Evolutionary conservation across 305 asterid species (phyloP), one percentile per base, ranked within the genome.

Genomic region (Fraxinus dipetala): DNA sequence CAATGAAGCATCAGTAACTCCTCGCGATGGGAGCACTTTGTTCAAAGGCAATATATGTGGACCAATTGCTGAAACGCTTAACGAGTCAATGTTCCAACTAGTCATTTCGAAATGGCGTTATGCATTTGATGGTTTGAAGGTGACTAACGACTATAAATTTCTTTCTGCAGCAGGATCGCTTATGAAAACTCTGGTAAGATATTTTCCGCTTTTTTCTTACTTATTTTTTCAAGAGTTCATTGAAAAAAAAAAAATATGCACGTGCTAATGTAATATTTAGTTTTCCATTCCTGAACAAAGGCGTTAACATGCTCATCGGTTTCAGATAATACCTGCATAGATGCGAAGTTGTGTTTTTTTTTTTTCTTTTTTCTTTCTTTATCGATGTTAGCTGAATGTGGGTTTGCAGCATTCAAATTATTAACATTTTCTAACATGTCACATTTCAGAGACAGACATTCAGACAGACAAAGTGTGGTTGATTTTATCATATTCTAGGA

Each of bases 131-230:
- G 85, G 89, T 76, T 75, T 96, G 86, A 96, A 94, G 90, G 97
- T 92, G 88, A 92, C 95, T 80, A 91, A 89, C 56, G 95, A 96
- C 89, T 89, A 89, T 69, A 92, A 90, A 85, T 88, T 91, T 89
- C 94, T 96, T 83, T 93, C 98, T 81, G 97, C 96, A 38, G 95
- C 98, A 56, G 98, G 98, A 86, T 96, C 97, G 76, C 93, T 94
- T 70, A 80, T 91, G 81, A 96, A 92, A 92, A 85, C 85, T 84
- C 92, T 96, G 99, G 99, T 95, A 82, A 96, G 77, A 75, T 83
- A 69, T 86, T 78, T 76, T 70, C 72, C 43, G 28, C 34, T 67
- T 11, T 28, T 26, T 26, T 67, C 70, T 67, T 26, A 67, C 36
- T 32, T 72, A 11, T 32, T 70, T 32, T 28, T 72, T 31, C 48